A percentile compares a stretch with the other conserved stretches of the same genome.
Conservation (phyloP, 2,329 filamentous ascomycete species). For the Aspergillus sp. region DNA sequence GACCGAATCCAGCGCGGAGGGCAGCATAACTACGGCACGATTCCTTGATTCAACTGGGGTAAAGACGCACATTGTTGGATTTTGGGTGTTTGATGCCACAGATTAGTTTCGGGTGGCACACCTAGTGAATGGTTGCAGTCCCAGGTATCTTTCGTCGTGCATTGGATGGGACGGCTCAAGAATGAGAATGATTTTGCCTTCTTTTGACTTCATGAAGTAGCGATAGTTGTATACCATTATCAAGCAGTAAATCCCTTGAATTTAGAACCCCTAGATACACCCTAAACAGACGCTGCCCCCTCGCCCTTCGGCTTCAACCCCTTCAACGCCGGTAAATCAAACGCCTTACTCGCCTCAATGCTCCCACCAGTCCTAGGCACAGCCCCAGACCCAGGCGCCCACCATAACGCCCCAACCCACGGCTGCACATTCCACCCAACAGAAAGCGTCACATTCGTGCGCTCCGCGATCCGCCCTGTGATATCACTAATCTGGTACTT, state of each 20-base stretch:
- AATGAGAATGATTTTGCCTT: background rate
- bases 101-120: background rate
- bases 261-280: background rate
- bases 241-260: background rate
- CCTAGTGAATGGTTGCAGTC: background rate
- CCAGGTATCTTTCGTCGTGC: background rate
- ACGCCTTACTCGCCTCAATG: constrained; percentile 56
- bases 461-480: constrained; percentile 73
- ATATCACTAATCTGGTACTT: constrained; percentile 98
- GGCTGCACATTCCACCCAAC: constrained; percentile 97
- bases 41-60: constrained; percentile 13
- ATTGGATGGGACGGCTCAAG: background rate
- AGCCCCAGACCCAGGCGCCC: constrained; percentile 65
- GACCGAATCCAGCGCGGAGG: constrained; percentile 46
- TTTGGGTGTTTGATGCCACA: background rate
- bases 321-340: constrained; percentile 62
- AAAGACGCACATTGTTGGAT: background rate
- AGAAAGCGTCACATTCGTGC: constrained; percentile 74
- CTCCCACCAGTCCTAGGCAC: constrained; percentile 56
- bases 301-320: constrained; percentile 54
- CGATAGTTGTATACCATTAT: background rate
- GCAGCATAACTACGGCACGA: constrained; percentile 36
- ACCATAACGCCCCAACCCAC: constrained; percentile 87
- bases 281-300: constrained; percentile 17
- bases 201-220: background rate